Conservation (phyloP, 345 rosid species). For the Syzygium aqueum region DNA sequence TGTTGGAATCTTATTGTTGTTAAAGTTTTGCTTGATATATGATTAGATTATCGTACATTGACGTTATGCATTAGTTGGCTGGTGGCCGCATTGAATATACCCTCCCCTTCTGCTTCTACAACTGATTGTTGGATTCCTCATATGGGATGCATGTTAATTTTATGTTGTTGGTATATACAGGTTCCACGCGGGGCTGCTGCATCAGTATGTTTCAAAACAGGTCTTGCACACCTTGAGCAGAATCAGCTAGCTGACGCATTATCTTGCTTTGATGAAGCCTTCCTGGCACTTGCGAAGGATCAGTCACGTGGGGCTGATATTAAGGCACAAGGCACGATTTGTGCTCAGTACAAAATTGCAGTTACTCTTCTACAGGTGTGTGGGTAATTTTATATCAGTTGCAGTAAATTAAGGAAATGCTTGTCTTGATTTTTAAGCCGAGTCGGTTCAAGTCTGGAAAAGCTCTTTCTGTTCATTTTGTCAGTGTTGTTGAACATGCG, state of each 20-base stretch:
- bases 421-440: not conserved
- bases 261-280: constrained; percentile 94
- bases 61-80: not conserved
- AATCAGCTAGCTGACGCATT: constrained; percentile 97
- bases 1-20: not conserved
- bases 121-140: not conserved
- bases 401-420: not conserved
- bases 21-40: not conserved
- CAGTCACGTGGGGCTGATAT: constrained; percentile 92
- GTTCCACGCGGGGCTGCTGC: constrained; percentile 97
- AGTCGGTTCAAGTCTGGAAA: not conserved
- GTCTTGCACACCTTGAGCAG: constrained; percentile 95
- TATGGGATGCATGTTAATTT: not conserved
- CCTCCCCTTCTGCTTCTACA: not conserved
- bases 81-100: not conserved
- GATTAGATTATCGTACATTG: not conserved
- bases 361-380: constrained; percentile 83
- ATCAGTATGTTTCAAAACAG: constrained; percentile 82
- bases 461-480: not conserved
- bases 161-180: constrained; percentile 17
- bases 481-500: not conserved
- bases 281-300: constrained; percentile 95
- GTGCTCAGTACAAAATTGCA: constrained; percentile 96
- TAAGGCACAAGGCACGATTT: constrained; percentile 95
- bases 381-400: not conserved